Base-by-base conservation (phyloP, 108 stramenopile species). In the Pelagomonas calceolata region DNA sequence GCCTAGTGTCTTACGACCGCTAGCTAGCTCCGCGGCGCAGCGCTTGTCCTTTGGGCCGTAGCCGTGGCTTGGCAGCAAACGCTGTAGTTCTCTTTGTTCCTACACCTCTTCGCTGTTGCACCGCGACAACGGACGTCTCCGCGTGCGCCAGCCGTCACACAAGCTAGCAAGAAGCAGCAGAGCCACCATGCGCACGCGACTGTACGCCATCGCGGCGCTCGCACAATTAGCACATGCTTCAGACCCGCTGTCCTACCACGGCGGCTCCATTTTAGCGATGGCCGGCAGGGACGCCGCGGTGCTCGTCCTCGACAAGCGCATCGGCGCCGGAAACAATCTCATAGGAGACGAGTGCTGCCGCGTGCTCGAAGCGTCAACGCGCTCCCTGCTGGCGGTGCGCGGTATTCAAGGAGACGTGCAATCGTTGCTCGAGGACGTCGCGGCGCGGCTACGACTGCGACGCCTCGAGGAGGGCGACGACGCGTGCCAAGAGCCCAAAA, bases 221-320 rank as follows among this genome's bases (percentile, higher is more conserved):
- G n/a, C n/a, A n/a, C n/a, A n/a, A 43, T 10, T 43, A 5, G 39
- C 39, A 43, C 39, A 43, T 43, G 39, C 39, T 5, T 43, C 39
- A 12, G 76, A 91, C 76, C 90, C 90, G 32, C 76, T 80, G n/a
- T 77, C 80, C 67, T 84, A 89, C 77, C 84, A 89, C 68, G 88
- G 88, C 32, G 88, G 92, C 32, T 89, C 89, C 39, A 68, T 88
- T 30, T 68, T 93, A 63, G 92, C 90, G 71, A 91, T 93, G 90
- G 87, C 90, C 26, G 92, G 92, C 5, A 79, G 82, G 32, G 79
- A 86, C 63, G 85, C 88, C 68, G 89, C 91, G 14, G 92, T 88
- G 4, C 65, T 93, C 32, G 90, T 89, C 31, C 78, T 90, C 26
- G 90, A 93, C 76, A 80, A 82, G 67, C 88, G 92, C 30, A 90